phyloP scores from a whole-genome alignment of 2,329 filamentous ascomycete genomes.

The Microascus cirrosus region DNA sequence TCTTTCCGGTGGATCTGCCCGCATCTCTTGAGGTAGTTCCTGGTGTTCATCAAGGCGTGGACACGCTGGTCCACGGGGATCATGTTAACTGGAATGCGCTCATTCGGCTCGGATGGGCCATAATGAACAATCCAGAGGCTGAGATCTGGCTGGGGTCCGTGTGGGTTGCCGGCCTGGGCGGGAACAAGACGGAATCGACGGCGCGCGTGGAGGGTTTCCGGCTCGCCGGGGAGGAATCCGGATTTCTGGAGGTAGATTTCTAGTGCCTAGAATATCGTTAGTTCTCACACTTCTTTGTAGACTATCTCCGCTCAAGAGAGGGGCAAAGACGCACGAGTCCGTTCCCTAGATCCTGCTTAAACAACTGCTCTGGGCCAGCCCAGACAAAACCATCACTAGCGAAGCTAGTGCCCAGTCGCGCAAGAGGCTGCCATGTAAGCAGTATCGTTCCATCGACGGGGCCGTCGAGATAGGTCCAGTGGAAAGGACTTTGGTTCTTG shows the following conservation, averaged over 20 bases:
- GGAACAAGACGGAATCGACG: slow-evolving; percentile 76
- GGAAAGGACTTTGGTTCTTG: slow-evolving; percentile 75
- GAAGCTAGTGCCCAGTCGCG: slow-evolving; percentile 60
- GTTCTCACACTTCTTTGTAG: background rate
- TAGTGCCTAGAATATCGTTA: slow-evolving; percentile 48
- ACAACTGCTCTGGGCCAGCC: slow-evolving; percentile 70
- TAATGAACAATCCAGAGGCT: slow-evolving; percentile 91
- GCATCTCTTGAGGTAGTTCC: slow-evolving; percentile 56
- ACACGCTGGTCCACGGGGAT: slow-evolving; percentile 54
- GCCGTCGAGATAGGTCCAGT: slow-evolving; percentile 82
- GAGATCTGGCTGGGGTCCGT: slow-evolving; percentile 61
- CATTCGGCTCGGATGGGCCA: slow-evolving; percentile 60
- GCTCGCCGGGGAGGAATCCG: slow-evolving; percentile 70
- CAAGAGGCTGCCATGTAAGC: slow-evolving; percentile 78
- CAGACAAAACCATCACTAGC: slow-evolving; percentile 90
- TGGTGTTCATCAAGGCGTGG: slow-evolving; percentile 48
- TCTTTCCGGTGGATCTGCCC: slow-evolving; percentile 82
- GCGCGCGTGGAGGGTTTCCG: slow-evolving; percentile 64
- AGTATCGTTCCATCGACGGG: slow-evolving; percentile 74
- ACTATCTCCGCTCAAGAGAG: background rate
- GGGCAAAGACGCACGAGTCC: slow-evolving; percentile 33
- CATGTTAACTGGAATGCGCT: slow-evolving; percentile 58
- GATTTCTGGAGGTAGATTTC: slow-evolving; percentile 78
- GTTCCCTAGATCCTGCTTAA: slow-evolving; percentile 59
- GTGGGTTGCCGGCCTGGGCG: slow-evolving; percentile 57